A percentile compares a stretch with the other conserved stretches of the same genome.
Evolutionary conservation across 2,329 filamentous ascomycete genomes (phyloP).

Genomic region (Penicillium sp.): DNA sequence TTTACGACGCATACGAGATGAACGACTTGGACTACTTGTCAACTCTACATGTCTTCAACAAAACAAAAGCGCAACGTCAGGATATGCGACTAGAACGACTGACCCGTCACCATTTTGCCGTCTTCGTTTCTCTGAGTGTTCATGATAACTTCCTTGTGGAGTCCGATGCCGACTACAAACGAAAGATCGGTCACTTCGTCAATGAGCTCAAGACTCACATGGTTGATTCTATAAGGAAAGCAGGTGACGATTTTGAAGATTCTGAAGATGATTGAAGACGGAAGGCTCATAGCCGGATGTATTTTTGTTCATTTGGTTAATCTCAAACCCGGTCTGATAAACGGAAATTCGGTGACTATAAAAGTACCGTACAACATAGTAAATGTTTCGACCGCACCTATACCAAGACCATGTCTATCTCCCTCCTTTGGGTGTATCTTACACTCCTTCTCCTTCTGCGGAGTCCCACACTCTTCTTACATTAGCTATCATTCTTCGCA

Average conservation of each 20-base stretch:
- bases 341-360: too few relatives aligned
- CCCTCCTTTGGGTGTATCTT: too few relatives aligned
- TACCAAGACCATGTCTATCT: too few relatives aligned
- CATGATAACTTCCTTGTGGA: background rate
- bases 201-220: background rate
- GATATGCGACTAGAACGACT: background rate
- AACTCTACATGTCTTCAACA: background rate
- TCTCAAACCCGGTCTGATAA: too few relatives aligned
- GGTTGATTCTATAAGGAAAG: background rate
- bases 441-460: too few relatives aligned
- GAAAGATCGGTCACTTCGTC: background rate
- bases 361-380: too few relatives aligned
- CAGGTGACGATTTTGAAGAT: background rate
- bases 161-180: background rate
- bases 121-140: background rate
- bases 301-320: background rate
- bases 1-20: background rate
- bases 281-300: background rate
- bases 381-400: too few relatives aligned
- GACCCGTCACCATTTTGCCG: background rate
- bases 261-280: background rate
- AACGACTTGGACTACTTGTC: background rate
- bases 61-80: background rate
- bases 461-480: too few relatives aligned
- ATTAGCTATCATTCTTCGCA: too few relatives aligned